These are phyloP conservation scores for Russula foetens DNA, from an alignment of 768 basidiomycete species.

Conservation along the genomic window DNA sequence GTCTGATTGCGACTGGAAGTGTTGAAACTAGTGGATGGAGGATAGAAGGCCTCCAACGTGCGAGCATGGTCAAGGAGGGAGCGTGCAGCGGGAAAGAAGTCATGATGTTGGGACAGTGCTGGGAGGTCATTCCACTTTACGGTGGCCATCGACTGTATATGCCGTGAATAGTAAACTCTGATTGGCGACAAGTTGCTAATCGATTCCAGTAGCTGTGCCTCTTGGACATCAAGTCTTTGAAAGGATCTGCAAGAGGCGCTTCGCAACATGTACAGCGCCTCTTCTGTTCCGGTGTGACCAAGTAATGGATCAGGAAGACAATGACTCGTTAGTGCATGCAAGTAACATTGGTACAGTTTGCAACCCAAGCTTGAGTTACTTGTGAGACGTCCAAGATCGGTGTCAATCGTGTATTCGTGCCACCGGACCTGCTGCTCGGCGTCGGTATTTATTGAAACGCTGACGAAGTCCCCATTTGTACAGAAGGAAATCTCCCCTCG, in stretches of 20 bases:
- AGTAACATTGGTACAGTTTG: constrained; percentile 32
- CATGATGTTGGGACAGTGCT: constrained; percentile 1
- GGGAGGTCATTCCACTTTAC: constrained; percentile 9
- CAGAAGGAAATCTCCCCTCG: background rate
- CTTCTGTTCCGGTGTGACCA: constrained; percentile 35
- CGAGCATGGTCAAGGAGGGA: constrained; percentile 1
- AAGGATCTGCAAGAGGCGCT: constrained; percentile 36
- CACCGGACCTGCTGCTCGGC: constrained; percentile 15
- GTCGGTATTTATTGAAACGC: background rate
- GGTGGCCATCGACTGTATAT: constrained; percentile 1
- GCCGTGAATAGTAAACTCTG: constrained; percentile 1
- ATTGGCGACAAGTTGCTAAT: background rate
- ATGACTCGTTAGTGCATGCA: constrained; percentile 40
- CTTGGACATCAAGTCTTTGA: constrained; percentile 23
- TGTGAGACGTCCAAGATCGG: constrained; percentile 25
- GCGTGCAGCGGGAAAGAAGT: background rate
- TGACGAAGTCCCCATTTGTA: background rate
- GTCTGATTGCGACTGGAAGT: background rate
- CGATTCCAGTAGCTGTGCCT: background rate
- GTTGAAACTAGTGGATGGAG: background rate
- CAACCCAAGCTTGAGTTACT: constrained; percentile 25
- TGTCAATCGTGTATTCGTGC: constrained; percentile 28
- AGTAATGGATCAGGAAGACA: constrained; percentile 38
- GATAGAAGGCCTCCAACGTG: background rate
- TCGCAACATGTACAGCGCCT: constrained; percentile 33